These are phyloP conservation scores for Ceriops zippeliana DNA, from an alignment of 345 rosid genomes.

Conservation along the genomic window DNA sequence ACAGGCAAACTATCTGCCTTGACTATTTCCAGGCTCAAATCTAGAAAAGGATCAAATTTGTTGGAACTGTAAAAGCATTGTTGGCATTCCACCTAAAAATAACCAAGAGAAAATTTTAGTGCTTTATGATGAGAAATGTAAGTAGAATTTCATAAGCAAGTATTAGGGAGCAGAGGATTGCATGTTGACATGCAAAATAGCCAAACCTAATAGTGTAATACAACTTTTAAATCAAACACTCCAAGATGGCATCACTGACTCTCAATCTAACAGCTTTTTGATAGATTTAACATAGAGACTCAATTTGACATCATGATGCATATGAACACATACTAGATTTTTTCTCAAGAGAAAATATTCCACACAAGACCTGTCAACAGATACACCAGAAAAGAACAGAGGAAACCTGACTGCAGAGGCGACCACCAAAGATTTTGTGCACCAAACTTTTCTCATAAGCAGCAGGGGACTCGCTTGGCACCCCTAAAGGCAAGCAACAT, in stretches of 20 bases:
- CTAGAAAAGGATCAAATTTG: slow-evolving; percentile 86
- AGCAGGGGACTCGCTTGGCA: slow-evolving; percentile 76
- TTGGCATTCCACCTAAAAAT: slow-evolving; percentile 64
- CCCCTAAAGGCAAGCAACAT: slow-evolving; percentile 92
- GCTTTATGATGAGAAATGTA: not conserved
- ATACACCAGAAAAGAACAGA: not conserved
- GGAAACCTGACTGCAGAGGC: slow-evolving; percentile 80
- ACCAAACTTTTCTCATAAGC: slow-evolving; percentile 95
- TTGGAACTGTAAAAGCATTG: slow-evolving; percentile 75
- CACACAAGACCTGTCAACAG: too few species aligned
- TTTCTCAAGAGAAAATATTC: too few species aligned
- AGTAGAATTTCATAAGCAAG: not conserved
- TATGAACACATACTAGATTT: too few species aligned
- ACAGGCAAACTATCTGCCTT: slow-evolving; percentile 71
- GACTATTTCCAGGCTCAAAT: slow-evolving; percentile 79
- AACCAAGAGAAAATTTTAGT: not conserved
- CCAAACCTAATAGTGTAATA: too few species aligned
- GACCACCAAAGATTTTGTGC: slow-evolving; percentile 95
- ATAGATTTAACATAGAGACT: too few species aligned
- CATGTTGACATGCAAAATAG: too few species aligned
- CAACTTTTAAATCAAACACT: too few species aligned
- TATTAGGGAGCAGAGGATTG: not conserved
- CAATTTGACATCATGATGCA: too few species aligned
- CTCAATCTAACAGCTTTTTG: too few species aligned
- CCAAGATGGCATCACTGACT: too few species aligned